phyloP scores from a whole-genome alignment of 1,284 basidiomycete species.

The Rhodofomes roseus region DNA sequence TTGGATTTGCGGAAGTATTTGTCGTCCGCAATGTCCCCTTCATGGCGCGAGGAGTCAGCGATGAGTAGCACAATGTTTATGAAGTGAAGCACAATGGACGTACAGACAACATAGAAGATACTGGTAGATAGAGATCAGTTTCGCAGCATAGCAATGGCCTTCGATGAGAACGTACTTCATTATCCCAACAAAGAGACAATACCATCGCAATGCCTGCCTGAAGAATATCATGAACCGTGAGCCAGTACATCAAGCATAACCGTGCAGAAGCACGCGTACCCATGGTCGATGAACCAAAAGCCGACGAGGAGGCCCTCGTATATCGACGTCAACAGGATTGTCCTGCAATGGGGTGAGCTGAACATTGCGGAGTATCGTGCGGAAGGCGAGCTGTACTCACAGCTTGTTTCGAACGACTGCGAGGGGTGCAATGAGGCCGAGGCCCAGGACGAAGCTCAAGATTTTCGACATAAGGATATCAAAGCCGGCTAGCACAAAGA shows the following conservation, averaged over 20 bases:
- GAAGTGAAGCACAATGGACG: conserved; percentile 22
- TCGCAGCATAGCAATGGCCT: background rate
- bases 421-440: conserved; percentile 71
- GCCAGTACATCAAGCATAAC: background rate
- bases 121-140: conserved; percentile 34
- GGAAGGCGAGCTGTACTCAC: conserved; percentile 38
- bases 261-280: conserved; percentile 48
- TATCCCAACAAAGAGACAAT: conserved; percentile 76
- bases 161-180: conserved; percentile 62
- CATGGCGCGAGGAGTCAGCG: background rate
- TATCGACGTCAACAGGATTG: conserved; percentile 68
- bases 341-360: conserved; percentile 38
- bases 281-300: conserved; percentile 84
- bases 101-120: conserved; percentile 74
- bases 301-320: conserved; percentile 77
- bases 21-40: conserved; percentile 84
- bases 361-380: background rate
- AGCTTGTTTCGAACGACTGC: conserved; percentile 80
- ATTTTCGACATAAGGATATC: conserved; percentile 78
- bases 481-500: conserved; percentile 75
- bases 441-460: conserved; percentile 74
- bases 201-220: conserved; percentile 71
- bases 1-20: conserved; percentile 84
- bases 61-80: background rate
- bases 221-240: background rate